Percentiles rank a stretch among this genome's conserved stretches.
Conservation (phyloP, 371 early-diverging fungal genomes). For the Catenaria anguillulae region DNA sequence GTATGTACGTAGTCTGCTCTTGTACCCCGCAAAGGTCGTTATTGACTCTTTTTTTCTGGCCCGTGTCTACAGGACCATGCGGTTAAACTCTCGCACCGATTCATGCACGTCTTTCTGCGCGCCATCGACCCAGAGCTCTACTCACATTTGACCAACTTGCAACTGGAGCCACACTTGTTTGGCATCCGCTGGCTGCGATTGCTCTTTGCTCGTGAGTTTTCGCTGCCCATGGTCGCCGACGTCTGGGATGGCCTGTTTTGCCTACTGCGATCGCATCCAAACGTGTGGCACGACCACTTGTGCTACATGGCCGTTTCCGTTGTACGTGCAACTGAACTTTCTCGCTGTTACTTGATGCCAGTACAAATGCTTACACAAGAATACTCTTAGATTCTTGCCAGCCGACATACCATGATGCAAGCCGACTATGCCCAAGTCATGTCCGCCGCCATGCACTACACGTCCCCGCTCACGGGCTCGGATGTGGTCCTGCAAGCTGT, state of each 20-base stretch:
- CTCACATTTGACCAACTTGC: background rate
- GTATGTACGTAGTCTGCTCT: background rate
- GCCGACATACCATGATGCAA: background rate
- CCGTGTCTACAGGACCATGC: background rate
- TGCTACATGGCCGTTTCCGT: background rate
- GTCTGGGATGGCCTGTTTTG: background rate
- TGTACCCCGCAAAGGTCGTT: too few species aligned
- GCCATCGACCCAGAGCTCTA: background rate
- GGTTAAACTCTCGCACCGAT: background rate
- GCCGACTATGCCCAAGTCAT: background rate
- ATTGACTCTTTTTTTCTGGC: too few species aligned
- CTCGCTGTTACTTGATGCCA: too few species aligned
- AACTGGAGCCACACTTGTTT: background rate
- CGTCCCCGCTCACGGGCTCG: background rate
- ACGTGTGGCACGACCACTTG: background rate
- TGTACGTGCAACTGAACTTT: too few species aligned
- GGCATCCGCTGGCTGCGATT: background rate
- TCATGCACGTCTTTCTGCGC: slow-evolving; percentile 1
- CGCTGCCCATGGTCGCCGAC: background rate
- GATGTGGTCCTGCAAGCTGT: background rate
- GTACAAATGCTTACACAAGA: too few species aligned
- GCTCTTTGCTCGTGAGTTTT: background rate
- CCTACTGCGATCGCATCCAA: background rate
- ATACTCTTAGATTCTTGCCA: background rate
- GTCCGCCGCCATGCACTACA: background rate